Base-by-base conservation (phyloP, 2,329 filamentous ascomycete genomes). In the Neoscytalidium dimidiatum region DNA sequence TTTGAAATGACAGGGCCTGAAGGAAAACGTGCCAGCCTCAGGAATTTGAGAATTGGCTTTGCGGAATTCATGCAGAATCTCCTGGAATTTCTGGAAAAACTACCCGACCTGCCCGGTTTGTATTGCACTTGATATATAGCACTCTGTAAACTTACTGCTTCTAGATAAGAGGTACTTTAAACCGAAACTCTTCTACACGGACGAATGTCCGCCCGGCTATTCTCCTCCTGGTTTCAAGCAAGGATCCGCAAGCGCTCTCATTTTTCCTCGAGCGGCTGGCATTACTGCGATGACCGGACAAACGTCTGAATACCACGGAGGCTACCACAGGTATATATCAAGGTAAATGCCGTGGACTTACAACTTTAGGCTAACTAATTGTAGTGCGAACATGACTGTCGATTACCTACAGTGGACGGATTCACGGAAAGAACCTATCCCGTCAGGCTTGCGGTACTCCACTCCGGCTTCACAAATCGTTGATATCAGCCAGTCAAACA, bases 11-110 rank as follows among this genome's bases (percentile, higher is more conserved):
- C 71, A 68, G 64, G 76, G 51, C 70, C 73, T 67, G 64, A 69
- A 68, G 68, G 71, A 67, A 35, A 75, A 66, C 65, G 66, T 68
- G 56, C 79, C 66, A 79, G 78, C 0, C 70, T 78, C 3, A 74
- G 77, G 65, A 75, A 74, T n/a, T 79, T 79, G 21, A 77, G 78
- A 62, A 66, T 70, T 19, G 79, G 78, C 8, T 70, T 84, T 64
- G 79, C 82, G 64, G 72, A 71, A 41, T 76, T 82, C 48, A 74
- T 84, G 28, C 76, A 78, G 21, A 71, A 76, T 17, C 68, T 84
- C 48, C 78, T 79, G 38, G 73, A 73, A 0, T 68, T 80, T 7
- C 75, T 74, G 61, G 72, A 76, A 38, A 71, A 73, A 21, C 72
- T 71, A 29, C 71, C 71, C 3, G 48, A 64, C 29, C 66, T 73